Evolutionary conservation across 176 grass and related monocot genomes (phyloP).

Genomic region (Puya raimondii): DNA sequence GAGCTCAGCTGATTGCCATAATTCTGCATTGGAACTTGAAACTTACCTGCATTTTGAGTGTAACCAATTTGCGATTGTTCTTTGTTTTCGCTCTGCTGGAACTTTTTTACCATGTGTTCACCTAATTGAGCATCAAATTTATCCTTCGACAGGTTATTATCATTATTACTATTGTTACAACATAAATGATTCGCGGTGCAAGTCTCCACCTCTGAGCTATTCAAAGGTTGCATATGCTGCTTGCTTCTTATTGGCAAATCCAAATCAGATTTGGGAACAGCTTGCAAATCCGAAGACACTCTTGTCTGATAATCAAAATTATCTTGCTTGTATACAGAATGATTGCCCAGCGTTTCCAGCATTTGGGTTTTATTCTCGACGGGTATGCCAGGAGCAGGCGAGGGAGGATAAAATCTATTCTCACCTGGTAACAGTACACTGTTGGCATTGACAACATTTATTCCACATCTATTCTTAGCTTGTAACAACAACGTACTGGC

Average conservation of each 20-base stretch:
- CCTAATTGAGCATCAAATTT: conserved; percentile 18
- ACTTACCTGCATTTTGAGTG: conserved; percentile 6
- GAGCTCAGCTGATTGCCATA: conserved; percentile 14
- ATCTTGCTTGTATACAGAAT: conserved; percentile 4
- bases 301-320: conserved; percentile 16
- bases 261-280: conserved; percentile 16
- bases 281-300: not conserved
- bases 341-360: conserved; percentile 11
- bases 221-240: conserved; percentile 21
- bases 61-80: conserved; percentile 13
- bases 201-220: conserved; percentile 20
- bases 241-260: conserved; percentile 25
- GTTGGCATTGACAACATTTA: conserved; percentile 24
- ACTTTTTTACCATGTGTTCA: not conserved
- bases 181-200: conserved; percentile 18
- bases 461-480: conserved; percentile 7
- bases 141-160: conserved; percentile 10
- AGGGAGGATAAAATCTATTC: conserved; percentile 11
- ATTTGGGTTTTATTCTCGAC: conserved; percentile 26
- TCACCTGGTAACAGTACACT: conserved; percentile 12
- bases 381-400: conserved; percentile 22
- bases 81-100: conserved; percentile 3
- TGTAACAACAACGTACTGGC: not conserved
- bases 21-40: conserved; percentile 19
- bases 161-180: not conserved